A percentile compares a stretch with the other conserved stretches of the same genome.
phyloP scores from a whole-genome alignment of 768 basidiomycete genomes.

The Termitomyces sp. region DNA sequence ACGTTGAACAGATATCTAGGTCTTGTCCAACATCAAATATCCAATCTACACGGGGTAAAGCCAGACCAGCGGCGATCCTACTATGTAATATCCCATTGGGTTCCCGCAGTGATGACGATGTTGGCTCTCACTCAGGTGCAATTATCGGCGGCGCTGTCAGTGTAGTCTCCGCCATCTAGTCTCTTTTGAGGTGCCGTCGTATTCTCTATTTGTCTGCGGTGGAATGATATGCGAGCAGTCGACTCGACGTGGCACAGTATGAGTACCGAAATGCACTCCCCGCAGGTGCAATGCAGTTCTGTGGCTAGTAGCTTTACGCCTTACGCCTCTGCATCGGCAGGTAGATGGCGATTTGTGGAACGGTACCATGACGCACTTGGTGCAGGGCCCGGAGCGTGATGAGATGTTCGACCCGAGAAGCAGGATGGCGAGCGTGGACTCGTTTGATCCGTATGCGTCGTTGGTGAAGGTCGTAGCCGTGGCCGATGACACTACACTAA shows the following conservation, averaged over 20 bases:
- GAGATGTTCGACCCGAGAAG: constrained; percentile 8
- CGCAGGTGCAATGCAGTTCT: too few species aligned
- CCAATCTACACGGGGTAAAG: too few species aligned
- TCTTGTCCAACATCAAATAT: too few species aligned
- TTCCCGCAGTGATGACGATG: neutral
- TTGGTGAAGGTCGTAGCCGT: neutral
- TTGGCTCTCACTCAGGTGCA: neutral
- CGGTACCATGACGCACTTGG: constrained; percentile 44
- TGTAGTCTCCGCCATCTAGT: neutral
- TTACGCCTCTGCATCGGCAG: constrained; percentile 61
- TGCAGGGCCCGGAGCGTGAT: constrained; percentile 28
- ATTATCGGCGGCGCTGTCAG: constrained; percentile 2
- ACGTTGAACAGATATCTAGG: too few species aligned
- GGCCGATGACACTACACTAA: too few species aligned
- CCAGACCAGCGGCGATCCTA: neutral
- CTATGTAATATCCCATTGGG: neutral
- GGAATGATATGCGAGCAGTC: constrained; percentile 8
- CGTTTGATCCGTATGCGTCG: constrained; percentile 31
- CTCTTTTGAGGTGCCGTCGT: neutral
- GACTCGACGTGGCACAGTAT: too few species aligned
- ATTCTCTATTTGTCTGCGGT: constrained; percentile 34
- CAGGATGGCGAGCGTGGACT: constrained; percentile 15
- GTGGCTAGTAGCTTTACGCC: constrained; percentile 67
- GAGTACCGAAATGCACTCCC: too few species aligned
- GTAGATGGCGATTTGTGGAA: too few species aligned